Evolutionary conservation across 768 basidiomycete genomes (phyloP), one percentile per base, ranked within the genome.

Genomic region (Cystobasidium ongulense): DNA sequence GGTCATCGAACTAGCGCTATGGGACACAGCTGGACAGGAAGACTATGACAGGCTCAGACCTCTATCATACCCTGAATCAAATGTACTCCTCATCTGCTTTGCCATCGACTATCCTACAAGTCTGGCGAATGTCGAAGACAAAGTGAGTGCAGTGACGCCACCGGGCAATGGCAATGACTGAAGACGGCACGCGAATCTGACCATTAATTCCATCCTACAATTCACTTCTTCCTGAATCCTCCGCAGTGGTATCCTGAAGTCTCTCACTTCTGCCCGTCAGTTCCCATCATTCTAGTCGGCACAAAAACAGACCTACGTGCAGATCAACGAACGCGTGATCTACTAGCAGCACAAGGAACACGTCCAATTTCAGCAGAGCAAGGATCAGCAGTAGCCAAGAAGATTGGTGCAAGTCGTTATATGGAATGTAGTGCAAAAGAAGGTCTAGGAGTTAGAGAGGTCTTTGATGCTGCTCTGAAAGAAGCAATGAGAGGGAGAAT

Each of bases 1-100:
- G 82, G 84, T 90, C 23, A 88, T 99, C 75, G 92, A 96, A 79
- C 86, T 99, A 52, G 95, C 96, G n/a, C 85, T 99, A 21, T 99
- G 96, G 96, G 96, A 98, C 91, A 98, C 96, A 70, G 95, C 96
- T 23, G 96, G 96, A 61, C 95, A 98, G 82, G 95, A 98, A 74
- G 96, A 98, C 81, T 98, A 98, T 82, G 96, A 98, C 83, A 90
- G 95, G 78, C 90, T 99, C 77, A 87, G 96, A 72, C 95, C 96
- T 74, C 87, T 98, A 80, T 90, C 88, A 78, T 99, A 99, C 83
- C 94, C 94, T 64, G 95, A 98, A 84, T 93, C 93, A 17, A 91
- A 99, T 81, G 94, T 98, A 82, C 93, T 99, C 84, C 87, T 98
- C 78, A 94, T 99, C 82, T 97, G 95, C 82, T 99, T 96, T 82